phyloP scores from a whole-genome alignment of 129 eudicot species.

The Helichrysum umbraculigerum region DNA sequence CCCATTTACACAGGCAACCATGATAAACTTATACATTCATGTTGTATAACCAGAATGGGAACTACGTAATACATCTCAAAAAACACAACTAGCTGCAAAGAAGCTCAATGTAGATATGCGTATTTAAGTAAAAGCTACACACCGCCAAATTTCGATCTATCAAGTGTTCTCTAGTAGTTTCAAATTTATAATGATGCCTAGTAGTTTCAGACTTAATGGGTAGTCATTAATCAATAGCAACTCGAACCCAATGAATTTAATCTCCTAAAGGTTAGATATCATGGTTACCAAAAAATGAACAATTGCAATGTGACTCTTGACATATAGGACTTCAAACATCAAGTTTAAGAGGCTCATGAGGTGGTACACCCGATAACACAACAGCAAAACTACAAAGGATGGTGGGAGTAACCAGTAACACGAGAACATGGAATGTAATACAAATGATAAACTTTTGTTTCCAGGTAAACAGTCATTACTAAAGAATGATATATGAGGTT shows the following conservation, averaged over 20 bases:
- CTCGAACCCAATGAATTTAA: background rate
- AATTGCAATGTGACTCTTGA: constrained; percentile 10
- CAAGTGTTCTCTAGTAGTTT: background rate
- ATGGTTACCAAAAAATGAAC: background rate
- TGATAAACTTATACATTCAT: background rate
- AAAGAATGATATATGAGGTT: background rate
- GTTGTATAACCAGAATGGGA: background rate
- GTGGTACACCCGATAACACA: background rate
- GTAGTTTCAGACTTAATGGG: background rate
- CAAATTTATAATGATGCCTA: background rate
- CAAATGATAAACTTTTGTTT: constrained; percentile 3
- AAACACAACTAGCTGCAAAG: background rate
- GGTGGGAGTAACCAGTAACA: background rate
- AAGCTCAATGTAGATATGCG: background rate
- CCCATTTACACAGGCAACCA: background rate
- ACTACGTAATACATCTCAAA: background rate
- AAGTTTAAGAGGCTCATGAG: background rate
- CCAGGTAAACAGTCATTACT: constrained; percentile 3
- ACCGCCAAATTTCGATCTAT: background rate
- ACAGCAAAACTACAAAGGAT: background rate
- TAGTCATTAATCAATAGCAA: background rate
- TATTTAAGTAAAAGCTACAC: background rate
- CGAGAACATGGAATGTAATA: background rate
- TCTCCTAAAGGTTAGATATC: background rate
- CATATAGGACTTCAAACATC: background rate